Evolutionary conservation across 441 rosid genomes (phyloP).

Genomic region (Syzygium syzygioides): DNA sequence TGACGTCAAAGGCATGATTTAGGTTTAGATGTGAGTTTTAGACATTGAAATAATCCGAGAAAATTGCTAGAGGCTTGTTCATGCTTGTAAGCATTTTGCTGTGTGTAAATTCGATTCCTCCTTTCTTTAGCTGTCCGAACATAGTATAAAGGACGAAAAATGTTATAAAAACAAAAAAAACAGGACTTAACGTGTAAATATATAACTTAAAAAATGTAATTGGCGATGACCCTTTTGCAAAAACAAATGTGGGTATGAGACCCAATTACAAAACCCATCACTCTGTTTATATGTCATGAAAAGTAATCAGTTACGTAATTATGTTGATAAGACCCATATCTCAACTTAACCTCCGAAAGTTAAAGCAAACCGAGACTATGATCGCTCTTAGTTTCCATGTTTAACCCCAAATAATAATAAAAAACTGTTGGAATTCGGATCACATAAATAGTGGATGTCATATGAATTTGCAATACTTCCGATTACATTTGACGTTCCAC

Average conservation of each 20-base stretch:
- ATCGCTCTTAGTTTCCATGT: background rate
- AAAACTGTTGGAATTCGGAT: background rate
- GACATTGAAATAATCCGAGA: background rate
- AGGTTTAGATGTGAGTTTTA: background rate
- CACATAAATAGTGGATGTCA: background rate
- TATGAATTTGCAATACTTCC: background rate
- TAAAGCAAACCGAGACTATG: background rate
- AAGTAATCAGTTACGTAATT: background rate
- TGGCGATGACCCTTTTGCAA: background rate
- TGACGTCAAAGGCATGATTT: background rate
- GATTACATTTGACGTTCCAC: background rate
- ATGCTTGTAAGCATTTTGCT: background rate
- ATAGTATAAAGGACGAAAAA: background rate
- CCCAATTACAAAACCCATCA: background rate
- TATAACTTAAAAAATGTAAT: background rate
- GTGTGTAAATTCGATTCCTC: background rate
- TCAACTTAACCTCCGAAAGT: background rate
- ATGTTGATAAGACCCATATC: background rate
- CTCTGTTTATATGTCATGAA: background rate
- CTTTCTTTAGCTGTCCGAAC: background rate
- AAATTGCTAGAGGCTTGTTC: background rate
- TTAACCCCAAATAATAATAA: background rate
- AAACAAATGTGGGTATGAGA: background rate
- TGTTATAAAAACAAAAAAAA: rapidly evolving
- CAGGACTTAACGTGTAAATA: background rate